Base-by-base conservation (phyloP, 306 rosid genomes). In the Coriaria nepalensis region DNA sequence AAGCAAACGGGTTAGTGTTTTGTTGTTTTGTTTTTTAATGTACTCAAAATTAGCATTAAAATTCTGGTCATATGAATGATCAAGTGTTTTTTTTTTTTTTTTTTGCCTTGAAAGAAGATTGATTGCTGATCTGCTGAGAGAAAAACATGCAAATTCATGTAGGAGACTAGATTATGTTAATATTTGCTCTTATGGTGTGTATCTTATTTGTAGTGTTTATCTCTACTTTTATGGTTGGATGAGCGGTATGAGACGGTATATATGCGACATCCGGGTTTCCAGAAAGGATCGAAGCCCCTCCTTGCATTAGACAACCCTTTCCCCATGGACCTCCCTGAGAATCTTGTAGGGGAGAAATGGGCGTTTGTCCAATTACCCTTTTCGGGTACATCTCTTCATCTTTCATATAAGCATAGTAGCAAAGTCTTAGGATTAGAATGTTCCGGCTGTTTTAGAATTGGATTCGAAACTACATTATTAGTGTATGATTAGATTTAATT, bases 301-400 rank as follows among this genome's bases (percentile, higher is more conserved):
- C 78, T 90, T 45, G 76, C 94, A 41, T 61, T 90, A 49, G 98
- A 90, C 45, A 90, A 90, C 64, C 95, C 95, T 53, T 90, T 90
- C 55, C 87, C 98, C 5, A 79, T 79, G 61, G 77, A 81, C 42
- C 95, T 90, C 65, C 98, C 98, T 3, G 95, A 90, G 8, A 72
- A 79, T 65, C 90, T 90, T 33, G 82, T 74, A 9, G 98, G 98
- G 20, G 87, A 85, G 60, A 85, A 46, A 72, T 90, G 98, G 98
- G 94, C 95, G 38, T 90, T 90, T 63, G 95, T 90, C 41, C 98
- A 90, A 51, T 71, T 90, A 60, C 95, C 98, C 46, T 77, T 68
- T 68, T 75, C 87, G 78, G 95, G 98, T 90, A 74, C 40, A 20
- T 20, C 29, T 20, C 29, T 20, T 20, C 29, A 20, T 20, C 29